Conservation (phyloP, 2,329 filamentous ascomycete genomes). For the Ophiostoma angusticollis region DNA sequence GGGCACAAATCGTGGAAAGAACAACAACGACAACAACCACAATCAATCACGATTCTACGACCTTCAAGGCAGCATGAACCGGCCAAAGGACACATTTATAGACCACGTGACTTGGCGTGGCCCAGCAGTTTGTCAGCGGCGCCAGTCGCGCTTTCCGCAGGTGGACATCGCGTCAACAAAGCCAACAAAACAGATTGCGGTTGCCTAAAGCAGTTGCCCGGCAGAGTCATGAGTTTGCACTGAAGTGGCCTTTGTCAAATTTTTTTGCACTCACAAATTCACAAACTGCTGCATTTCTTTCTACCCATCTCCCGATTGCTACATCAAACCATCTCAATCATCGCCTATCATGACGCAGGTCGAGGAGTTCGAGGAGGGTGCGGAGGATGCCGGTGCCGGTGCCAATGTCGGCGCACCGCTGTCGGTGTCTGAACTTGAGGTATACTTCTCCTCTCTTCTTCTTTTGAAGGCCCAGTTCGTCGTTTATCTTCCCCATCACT, state of each 20-base stretch:
- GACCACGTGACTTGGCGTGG: constrained; percentile 15
- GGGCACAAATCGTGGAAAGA: too few relatives aligned
- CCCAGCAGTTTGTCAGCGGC: constrained; percentile 9
- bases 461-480: too few relatives aligned
- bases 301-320: background rate
- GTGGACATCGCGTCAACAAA: constrained; percentile 14
- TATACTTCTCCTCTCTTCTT: constrained; percentile 25
- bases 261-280: too few relatives aligned
- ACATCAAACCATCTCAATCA: background rate
- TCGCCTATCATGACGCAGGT: constrained; percentile 29
- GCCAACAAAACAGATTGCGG: background rate
- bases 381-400: constrained; percentile 55
- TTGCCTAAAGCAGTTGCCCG: background rate
- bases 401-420: constrained; percentile 88
- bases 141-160: constrained; percentile 13
- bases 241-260: too few relatives aligned
- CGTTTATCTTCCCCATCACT: background rate
- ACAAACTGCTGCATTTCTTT: too few relatives aligned
- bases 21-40: too few relatives aligned
- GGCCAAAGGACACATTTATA: too few relatives aligned
- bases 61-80: too few relatives aligned
- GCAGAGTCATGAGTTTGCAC: too few relatives aligned
- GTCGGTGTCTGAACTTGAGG: constrained; percentile 74
- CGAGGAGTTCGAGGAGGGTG: constrained; percentile 56
- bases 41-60: too few relatives aligned